A percentile compares a stretch with the other conserved stretches of the same genome.
phyloP scores from a whole-genome alignment of 2,329 filamentous ascomycete species.

The Exophiala sp. region DNA sequence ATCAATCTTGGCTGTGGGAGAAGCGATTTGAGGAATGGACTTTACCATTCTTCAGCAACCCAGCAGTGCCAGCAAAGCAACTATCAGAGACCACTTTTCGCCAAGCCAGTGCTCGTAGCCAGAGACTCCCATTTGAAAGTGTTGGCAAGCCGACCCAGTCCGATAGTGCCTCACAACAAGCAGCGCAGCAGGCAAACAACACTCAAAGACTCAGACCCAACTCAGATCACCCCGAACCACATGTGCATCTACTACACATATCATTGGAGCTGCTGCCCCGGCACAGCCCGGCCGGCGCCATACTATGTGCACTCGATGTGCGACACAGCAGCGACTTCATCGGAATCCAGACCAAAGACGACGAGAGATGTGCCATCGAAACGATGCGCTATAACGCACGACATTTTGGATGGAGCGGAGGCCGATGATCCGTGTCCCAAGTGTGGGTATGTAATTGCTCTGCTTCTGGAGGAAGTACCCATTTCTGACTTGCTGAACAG shows the following conservation, averaged over 20 bases:
- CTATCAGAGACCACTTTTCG: neutral
- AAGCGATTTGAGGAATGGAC: neutral
- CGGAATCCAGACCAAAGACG: slow-evolving; percentile 4
- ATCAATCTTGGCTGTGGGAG: no score
- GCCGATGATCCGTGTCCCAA: slow-evolving; percentile 26
- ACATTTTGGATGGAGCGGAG: slow-evolving; percentile 28
- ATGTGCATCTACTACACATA: slow-evolving; percentile 30
- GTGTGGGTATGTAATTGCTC: slow-evolving; percentile 22
- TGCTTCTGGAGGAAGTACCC: neutral
- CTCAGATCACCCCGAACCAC: neutral
- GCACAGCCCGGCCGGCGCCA: slow-evolving; percentile 26
- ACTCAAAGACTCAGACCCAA: neutral
- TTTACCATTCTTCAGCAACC: neutral
- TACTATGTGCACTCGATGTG: slow-evolving; percentile 29
- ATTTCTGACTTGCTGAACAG: slow-evolving; percentile 5
- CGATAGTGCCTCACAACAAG: no score
- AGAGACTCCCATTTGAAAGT: no score
- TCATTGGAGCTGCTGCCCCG: slow-evolving; percentile 29
- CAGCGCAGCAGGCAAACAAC: no score
- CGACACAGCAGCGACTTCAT: slow-evolving; percentile 18
- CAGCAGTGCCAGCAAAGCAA: neutral
- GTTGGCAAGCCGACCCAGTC: no score
- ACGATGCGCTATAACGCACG: slow-evolving; percentile 26
- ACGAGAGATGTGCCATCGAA: slow-evolving; percentile 1
- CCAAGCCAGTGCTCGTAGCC: neutral